A percentile compares a stretch with the other conserved stretches of the same genome.
phyloP scores from a whole-genome alignment of 768 basidiomycete species.

The Boletellus ananiceps region DNA sequence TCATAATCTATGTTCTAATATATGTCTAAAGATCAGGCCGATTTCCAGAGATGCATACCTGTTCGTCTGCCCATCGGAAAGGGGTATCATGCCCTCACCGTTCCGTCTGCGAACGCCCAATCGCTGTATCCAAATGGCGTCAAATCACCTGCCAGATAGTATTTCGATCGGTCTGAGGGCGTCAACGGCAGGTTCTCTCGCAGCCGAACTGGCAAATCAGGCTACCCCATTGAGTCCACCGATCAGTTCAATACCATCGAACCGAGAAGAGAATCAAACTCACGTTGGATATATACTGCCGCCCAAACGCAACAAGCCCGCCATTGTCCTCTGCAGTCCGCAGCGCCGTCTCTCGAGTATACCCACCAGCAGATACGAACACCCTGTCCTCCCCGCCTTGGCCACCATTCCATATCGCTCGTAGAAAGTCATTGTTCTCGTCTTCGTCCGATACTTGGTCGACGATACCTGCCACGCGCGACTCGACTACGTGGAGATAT shows the following conservation, averaged over 20 bases:
- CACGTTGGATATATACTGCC: constrained; percentile 2
- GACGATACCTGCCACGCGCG: too few relatives aligned
- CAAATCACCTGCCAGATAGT: constrained; percentile 14
- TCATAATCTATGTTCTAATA: too few relatives aligned
- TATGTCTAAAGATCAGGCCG: too few relatives aligned
- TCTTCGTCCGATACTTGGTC: too few relatives aligned
- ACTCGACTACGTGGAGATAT: too few relatives aligned
- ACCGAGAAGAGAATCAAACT: background rate
- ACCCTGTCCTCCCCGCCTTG: background rate
- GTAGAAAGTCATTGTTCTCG: too few relatives aligned
- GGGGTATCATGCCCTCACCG: too few relatives aligned
- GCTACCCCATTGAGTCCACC: constrained; percentile 13
- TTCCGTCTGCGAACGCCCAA: constrained; percentile 17
- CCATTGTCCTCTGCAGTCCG: background rate
- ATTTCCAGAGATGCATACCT: too few relatives aligned
- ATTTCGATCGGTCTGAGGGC: too few relatives aligned
- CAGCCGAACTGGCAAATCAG: background rate
- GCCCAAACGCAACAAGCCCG: constrained; percentile 26
- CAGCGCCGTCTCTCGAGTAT: background rate
- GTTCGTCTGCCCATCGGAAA: too few relatives aligned
- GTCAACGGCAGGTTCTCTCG: too few relatives aligned
- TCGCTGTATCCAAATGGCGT: constrained; percentile 27
- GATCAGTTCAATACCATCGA: background rate
- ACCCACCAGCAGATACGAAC: background rate
- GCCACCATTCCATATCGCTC: background rate